Evolutionary conservation across 257 asterid genomes (phyloP).

Genomic region (Przewalskia tangutica): DNA sequence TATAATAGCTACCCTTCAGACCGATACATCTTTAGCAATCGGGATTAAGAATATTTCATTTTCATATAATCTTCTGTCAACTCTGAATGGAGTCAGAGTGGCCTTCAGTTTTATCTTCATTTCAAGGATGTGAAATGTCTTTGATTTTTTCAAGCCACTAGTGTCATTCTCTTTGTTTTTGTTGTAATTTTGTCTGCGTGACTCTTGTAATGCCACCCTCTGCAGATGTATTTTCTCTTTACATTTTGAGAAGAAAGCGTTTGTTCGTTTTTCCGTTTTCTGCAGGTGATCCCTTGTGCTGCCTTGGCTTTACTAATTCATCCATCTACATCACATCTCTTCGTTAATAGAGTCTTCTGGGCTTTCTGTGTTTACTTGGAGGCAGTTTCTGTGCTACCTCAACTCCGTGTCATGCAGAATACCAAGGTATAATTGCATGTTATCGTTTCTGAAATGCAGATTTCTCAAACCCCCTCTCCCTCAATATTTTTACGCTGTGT

Average conservation of each 20-base stretch:
- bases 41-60: neutral
- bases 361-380: conserved; percentile 42
- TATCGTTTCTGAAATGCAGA: neutral
- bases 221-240: neutral
- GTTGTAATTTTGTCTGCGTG: neutral
- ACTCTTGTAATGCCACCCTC: neutral
- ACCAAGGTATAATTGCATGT: conserved; percentile 26
- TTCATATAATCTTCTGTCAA: neutral
- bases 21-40: neutral
- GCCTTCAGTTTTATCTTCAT: neutral
- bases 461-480: neutral
- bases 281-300: conserved; percentile 43
- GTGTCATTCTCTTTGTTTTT: neutral
- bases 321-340: conserved; percentile 40
- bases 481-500: neutral
- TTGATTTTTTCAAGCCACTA: neutral
- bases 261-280: neutral
- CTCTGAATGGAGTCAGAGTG: neutral
- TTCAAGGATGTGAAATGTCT: neutral
- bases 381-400: conserved; percentile 46
- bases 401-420: conserved; percentile 44
- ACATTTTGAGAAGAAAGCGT: neutral
- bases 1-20: neutral
- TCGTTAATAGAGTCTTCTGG: conserved; percentile 32
- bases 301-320: conserved; percentile 31